Evolutionary conservation across 176 grass and related monocot species (phyloP).

Genomic region (Dactylis glomerata): DNA sequence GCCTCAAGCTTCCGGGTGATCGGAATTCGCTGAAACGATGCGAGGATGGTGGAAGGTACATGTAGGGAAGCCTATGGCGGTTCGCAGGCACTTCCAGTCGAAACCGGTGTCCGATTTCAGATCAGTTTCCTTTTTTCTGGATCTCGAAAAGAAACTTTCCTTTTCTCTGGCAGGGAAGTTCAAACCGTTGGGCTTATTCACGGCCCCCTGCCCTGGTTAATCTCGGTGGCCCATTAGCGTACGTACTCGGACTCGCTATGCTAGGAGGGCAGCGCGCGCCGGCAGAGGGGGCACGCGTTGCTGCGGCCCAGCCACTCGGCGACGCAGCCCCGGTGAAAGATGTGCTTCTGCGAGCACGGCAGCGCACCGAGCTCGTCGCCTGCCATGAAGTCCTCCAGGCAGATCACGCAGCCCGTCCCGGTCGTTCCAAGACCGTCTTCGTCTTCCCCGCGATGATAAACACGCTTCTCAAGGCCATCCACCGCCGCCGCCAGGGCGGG

Average conservation of each 20-base stretch:
- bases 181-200: neutral
- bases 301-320: neutral
- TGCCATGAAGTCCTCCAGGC: neutral
- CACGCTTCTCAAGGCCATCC: neutral
- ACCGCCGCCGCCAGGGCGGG: neutral
- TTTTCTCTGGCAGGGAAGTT: neutral
- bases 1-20: neutral
- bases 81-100: neutral
- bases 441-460: neutral
- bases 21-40: neutral
- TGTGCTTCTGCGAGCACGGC: neutral
- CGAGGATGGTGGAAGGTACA: neutral
- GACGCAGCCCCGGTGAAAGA: slow-evolving; percentile 8
- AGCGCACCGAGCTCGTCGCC: slow-evolving; percentile 5
- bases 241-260: too few species aligned
- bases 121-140: neutral
- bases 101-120: neutral
- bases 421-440: neutral
- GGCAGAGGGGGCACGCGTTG: slow-evolving; percentile 14
- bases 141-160: too few species aligned
- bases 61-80: neutral
- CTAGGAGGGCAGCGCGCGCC: neutral
- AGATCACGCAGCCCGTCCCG: neutral
- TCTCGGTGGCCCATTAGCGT: neutral
- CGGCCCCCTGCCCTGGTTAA: neutral